phyloP scores from a whole-genome alignment of 75 land plant genomes.

The Gnetum montanum region DNA sequence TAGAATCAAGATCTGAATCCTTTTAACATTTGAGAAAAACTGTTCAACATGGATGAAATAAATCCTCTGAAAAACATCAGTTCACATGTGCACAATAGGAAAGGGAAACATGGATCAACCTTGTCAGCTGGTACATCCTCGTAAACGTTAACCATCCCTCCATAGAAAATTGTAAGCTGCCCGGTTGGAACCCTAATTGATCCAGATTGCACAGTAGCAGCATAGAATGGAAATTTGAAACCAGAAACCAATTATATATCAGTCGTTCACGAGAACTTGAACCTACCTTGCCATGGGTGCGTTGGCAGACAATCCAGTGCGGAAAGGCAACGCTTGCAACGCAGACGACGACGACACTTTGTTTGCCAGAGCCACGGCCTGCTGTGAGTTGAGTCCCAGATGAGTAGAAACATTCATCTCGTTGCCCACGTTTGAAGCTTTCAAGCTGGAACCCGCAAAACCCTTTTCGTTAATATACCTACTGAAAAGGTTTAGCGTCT shows the following conservation, averaged over 20 bases:
- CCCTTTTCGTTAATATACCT: not conserved
- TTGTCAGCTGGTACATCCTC: slow-evolving; percentile 40
- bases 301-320: too few species aligned
- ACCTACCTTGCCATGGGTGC: too few species aligned
- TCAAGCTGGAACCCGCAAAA: not conserved
- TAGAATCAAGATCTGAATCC: not conserved
- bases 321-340: too few species aligned
- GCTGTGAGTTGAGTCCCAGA: not conserved
- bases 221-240: too few species aligned
- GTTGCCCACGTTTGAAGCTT: not conserved
- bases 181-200: not conserved
- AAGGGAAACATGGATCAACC: slow-evolving; percentile 10
- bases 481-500: not conserved
- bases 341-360: too few species aligned
- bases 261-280: too few species aligned
- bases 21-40: too few species aligned
- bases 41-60: not conserved
- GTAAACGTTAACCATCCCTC: slow-evolving; percentile 30
- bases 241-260: too few species aligned
- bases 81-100: not conserved
- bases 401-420: not conserved
- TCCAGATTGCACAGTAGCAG: not conserved
- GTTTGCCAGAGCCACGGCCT: too few species aligned
- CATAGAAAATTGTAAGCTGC: slow-evolving; percentile 51
- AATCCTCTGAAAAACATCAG: not conserved